These are phyloP conservation scores for Tricholoma bakamatsutake DNA, from an alignment of 768 basidiomycete genomes.

Conservation along the genomic window DNA sequence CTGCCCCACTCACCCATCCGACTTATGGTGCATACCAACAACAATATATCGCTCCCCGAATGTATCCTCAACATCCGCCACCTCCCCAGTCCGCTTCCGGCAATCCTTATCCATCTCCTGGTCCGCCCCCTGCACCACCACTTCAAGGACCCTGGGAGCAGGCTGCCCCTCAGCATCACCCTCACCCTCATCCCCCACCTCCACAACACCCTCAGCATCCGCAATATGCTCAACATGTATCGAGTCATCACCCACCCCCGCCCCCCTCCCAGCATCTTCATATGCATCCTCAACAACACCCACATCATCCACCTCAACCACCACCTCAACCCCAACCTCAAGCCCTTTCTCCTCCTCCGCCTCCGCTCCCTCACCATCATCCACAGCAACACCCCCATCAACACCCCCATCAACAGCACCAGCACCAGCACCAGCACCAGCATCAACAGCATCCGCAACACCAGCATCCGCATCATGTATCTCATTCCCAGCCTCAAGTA, in stretches of 20 bases:
- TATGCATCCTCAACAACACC: constrained; percentile 11
- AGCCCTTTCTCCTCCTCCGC: constrained; percentile 10
- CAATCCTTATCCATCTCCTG: constrained; percentile 38
- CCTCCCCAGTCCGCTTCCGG: constrained; percentile 29
- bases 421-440: constrained; percentile 3
- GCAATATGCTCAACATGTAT: constrained; percentile 9
- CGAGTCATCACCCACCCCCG: constrained; percentile 20
- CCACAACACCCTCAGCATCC: constrained; percentile 19
- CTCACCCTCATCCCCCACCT: constrained; percentile 14
- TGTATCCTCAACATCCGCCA: constrained; percentile 26
- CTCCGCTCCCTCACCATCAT: constrained; percentile 9
- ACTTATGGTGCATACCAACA: constrained; percentile 28
- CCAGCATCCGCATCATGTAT: constrained; percentile 8
- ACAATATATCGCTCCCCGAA: constrained; percentile 26
- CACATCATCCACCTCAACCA: constrained; percentile 14
- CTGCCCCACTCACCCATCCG: constrained; percentile 30
- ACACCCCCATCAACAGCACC: constrained; percentile 10
- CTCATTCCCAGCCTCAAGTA: constrained; percentile 17
- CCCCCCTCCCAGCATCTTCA: constrained; percentile 15
- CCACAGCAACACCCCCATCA: constrained; percentile 10
- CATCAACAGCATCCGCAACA: constrained; percentile 7
- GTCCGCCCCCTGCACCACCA: constrained; percentile 33
- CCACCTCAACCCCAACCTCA: constrained; percentile 10
- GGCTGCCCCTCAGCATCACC: constrained; percentile 18
- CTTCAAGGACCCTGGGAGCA: constrained; percentile 36